These are phyloP conservation scores for Sporothrix phasma DNA, from an alignment of 2,329 filamentous ascomycete species.

Conservation along the genomic window DNA sequence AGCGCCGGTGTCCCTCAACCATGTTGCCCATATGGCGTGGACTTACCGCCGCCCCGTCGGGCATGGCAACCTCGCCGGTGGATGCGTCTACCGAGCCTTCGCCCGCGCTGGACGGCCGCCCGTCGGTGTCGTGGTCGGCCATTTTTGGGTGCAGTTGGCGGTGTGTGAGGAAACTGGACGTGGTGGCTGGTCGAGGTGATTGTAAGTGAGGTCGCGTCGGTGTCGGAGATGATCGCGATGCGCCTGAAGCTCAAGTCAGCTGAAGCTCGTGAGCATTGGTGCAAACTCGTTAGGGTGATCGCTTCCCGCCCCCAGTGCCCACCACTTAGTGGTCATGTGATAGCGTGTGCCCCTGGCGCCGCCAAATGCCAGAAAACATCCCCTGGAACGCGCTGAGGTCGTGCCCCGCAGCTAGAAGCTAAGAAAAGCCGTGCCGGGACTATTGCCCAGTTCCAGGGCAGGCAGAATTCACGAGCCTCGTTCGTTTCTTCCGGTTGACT, in stretches of 20 bases:
- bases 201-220: neutral
- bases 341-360: conserved; percentile 10
- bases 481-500: neutral
- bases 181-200: neutral
- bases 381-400: neutral
- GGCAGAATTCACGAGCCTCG: neutral
- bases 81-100: neutral
- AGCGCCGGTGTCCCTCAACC: too few relatives aligned
- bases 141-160: neutral
- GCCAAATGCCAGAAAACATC: neutral
- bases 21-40: too few relatives aligned
- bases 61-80: neutral
- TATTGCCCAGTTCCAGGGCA: neutral
- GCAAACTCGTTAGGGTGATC: neutral
- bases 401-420: conserved; percentile 7
- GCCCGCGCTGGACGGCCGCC: neutral
- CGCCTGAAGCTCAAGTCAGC: neutral
- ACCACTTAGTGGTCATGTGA: conserved; percentile 12
- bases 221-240: neutral
- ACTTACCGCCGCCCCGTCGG: neutral
- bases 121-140: conserved; percentile 2
- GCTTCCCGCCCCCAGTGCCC: neutral
- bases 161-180: neutral
- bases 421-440: neutral
- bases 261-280: neutral